Evolutionary conservation across 495 filamentous ascomycete genomes (phyloP).

Genomic region (Aspergillus cristatus): DNA sequence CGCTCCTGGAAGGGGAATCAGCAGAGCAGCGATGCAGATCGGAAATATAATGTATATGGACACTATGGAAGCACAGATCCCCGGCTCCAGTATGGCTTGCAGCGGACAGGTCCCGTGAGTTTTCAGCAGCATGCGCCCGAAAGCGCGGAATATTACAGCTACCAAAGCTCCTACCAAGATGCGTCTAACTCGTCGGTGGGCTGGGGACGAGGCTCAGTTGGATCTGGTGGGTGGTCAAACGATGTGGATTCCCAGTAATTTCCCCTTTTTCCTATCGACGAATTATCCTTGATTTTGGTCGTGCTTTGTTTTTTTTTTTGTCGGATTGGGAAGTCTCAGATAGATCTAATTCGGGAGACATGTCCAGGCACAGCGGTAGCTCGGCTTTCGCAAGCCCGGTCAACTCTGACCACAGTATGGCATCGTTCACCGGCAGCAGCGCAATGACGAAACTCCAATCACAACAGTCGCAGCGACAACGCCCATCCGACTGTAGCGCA

Average conservation of each 20-base stretch:
- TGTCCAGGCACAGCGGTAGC: conserved; percentile 22
- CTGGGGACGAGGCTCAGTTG: conserved; percentile 18
- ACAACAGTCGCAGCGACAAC: conserved; percentile 7
- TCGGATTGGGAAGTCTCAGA: too few relatives aligned
- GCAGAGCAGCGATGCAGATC: conserved; percentile 14
- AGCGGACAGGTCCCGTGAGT: conserved; percentile 16
- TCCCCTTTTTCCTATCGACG: conserved; percentile 17
- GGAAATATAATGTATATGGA: conserved; percentile 18
- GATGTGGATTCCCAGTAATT: conserved; percentile 36
- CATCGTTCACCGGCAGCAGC: conserved; percentile 7
- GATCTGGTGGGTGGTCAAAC: conserved; percentile 19
- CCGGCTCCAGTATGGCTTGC: conserved; percentile 10
- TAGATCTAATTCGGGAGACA: background rate
- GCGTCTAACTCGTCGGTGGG: conserved; percentile 13
- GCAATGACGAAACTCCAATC: conserved; percentile 1
- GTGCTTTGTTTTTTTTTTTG: background rate
- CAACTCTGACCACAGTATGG: conserved; percentile 23
- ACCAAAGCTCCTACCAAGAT: conserved; percentile 16
- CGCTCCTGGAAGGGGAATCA: conserved; percentile 10
- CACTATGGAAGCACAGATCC: conserved; percentile 12
- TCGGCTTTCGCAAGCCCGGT: conserved; percentile 27
- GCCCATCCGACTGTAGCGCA: conserved; percentile 21
- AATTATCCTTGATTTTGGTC: conserved; percentile 1
- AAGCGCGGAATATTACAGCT: too few relatives aligned
- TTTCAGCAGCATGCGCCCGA: conserved; percentile 5